phyloP scores from a whole-genome alignment of 768 basidiomycete species.

The Coprinopsis marcescibilis region DNA sequence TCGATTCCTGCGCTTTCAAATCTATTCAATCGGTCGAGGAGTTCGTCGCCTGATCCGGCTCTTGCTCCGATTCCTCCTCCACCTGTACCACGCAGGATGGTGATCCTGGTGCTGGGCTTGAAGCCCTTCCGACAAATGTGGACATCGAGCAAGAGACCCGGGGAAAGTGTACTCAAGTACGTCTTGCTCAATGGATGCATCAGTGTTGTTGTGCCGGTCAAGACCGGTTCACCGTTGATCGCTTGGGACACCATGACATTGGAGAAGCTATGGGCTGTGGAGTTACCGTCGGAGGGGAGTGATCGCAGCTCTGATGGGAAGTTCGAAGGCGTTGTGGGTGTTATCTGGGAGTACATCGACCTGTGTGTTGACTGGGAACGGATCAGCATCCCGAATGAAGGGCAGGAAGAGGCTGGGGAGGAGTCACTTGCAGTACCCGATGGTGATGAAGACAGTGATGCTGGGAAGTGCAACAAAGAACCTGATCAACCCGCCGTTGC shows the following conservation, averaged over 20 bases:
- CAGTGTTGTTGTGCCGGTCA: conserved; percentile 53
- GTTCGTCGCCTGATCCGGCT: conserved; percentile 43
- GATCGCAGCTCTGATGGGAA: conserved; percentile 24
- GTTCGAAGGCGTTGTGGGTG: conserved; percentile 49
- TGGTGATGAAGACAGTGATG: conserved; percentile 3
- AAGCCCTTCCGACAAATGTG: conserved; percentile 58
- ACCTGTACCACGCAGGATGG: conserved; percentile 48
- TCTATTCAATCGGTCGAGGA: conserved; percentile 41
- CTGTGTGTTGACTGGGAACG: conserved; percentile 60
- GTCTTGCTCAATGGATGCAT: conserved; percentile 57
- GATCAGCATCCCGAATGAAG: conserved; percentile 27
- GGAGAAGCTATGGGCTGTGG: conserved; percentile 49
- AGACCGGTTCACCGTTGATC: conserved; percentile 53
- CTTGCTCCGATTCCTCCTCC: conserved; percentile 36
- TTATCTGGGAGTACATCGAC: conserved; percentile 54
- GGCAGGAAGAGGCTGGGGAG: not conserved
- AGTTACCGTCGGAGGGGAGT: conserved; percentile 30
- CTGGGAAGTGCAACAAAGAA: conserved; percentile 9
- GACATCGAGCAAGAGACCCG: conserved; percentile 53
- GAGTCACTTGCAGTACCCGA: conserved; percentile 1
- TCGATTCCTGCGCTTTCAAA: conserved; percentile 35
- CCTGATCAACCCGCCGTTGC: not conserved
- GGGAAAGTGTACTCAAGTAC: conserved; percentile 60
- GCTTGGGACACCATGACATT: conserved; percentile 61
- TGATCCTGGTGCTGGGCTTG: conserved; percentile 49